These are phyloP conservation scores for Bifiguratus adelaidae DNA, from an alignment of 192 early-diverging fungal genomes.

Conservation along the genomic window DNA sequence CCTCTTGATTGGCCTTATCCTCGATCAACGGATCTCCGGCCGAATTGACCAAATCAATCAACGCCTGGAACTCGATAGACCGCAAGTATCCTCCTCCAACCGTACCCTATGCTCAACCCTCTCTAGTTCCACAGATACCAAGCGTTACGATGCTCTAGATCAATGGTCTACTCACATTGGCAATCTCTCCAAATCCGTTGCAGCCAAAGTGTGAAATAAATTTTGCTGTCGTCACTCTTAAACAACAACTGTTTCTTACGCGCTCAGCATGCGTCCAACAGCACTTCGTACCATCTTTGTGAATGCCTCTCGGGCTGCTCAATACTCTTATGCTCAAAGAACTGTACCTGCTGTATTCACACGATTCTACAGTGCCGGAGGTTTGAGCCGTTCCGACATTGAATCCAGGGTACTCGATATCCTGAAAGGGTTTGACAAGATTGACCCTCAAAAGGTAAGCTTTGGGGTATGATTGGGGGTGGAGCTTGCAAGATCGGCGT, in stretches of 20 bases:
- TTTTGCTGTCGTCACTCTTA: too few relatives aligned
- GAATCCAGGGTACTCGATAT: slow-evolving; percentile 83
- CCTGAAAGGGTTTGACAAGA: slow-evolving; percentile 94
- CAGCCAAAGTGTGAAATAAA: too few relatives aligned
- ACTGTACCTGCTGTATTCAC: slow-evolving; percentile 25
- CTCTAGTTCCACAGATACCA: slow-evolving; percentile 50
- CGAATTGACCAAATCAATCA: slow-evolving; percentile 87
- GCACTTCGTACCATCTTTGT: slow-evolving; percentile 15
- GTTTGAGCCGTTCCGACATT: slow-evolving; percentile 55
- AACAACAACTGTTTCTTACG: too few relatives aligned
- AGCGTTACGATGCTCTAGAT: slow-evolving; percentile 55
- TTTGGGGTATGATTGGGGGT: slow-evolving; percentile 1
- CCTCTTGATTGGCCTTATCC: slow-evolving; percentile 75
- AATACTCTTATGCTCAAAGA: slow-evolving; percentile 15
- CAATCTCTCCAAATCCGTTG: slow-evolving; percentile 46
- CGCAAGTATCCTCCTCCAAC: too few relatives aligned
- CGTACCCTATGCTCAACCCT: too few relatives aligned
- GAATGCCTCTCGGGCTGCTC: slow-evolving; percentile 22
- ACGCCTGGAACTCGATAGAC: slow-evolving; percentile 57
- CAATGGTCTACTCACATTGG: slow-evolving; percentile 60
- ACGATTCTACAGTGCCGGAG: slow-evolving; percentile 69
- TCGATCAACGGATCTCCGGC: slow-evolving; percentile 79
- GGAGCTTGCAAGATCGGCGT: background rate
- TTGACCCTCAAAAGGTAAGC: slow-evolving; percentile 82
- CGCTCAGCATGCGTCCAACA: slow-evolving; percentile 20